Evolutionary conservation across 495 filamentous ascomycete species (phyloP), one percentile per base, ranked within the genome.

Genomic region (Xylaria nigripes): DNA sequence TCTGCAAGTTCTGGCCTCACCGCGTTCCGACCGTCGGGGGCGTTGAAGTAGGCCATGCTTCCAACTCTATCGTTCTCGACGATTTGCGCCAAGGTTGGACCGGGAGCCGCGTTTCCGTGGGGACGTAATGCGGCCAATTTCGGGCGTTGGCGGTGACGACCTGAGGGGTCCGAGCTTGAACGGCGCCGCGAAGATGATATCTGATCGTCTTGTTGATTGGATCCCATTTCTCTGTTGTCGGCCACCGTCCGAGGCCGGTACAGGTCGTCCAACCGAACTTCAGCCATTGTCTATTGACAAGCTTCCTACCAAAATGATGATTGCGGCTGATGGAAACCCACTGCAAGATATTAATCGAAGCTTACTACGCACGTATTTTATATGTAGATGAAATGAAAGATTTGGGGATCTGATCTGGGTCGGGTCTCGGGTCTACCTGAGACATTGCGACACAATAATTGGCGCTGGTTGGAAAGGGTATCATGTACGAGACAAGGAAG

Each of bases 1-100:
- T 89, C 83, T 24, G 87, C 83, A 24, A 89, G 65, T 24, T 78
- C 73, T 19, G 76, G 54, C 23, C 83, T 80, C 58, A 83, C 81
- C 49, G 81, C 75, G 8, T 66, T 57, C 3, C 55, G 51, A 2
- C 61, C 44, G 23, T 51, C 63, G n/a, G 61, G 57, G 29, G 68
- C 54, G 24, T 70, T 66, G 48, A 74, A 64, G 6, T 69, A 54
- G 24, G 64, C 56, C 36, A 72, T 60, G 29, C 61, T 64, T 2
- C 48, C 55, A 2, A 51, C 52, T 27, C 52, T 58, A 9, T 27
- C 45, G 41, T 57, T 36, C 36, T 67, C 64, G 6, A 50, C 25
- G 6, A 67, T 48, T 7, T 44, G 30, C 10, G 52, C 21, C 51
- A 66, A 45, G 3, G 13, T 34, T n/a, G 58, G 48, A 25, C 44